Conservation (phyloP, 2,329 filamentous ascomycete species). For the Ceratocystiopsis minuta region DNA sequence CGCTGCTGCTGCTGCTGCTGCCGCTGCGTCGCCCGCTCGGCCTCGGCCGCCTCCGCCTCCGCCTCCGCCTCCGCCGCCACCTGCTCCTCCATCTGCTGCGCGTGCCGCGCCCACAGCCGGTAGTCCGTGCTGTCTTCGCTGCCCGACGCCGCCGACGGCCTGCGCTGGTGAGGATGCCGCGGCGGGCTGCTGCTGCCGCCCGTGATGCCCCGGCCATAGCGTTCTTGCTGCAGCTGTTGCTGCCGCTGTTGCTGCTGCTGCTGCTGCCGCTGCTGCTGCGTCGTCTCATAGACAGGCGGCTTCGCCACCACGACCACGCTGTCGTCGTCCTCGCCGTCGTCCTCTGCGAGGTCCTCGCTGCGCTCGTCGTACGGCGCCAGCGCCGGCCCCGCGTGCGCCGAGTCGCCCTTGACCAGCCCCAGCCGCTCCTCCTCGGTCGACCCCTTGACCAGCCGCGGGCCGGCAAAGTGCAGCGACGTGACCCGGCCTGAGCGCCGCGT, state of each 20-base stretch:
- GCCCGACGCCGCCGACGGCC: too few species aligned
- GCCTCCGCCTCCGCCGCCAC: too few species aligned
- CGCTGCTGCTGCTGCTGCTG: slow-evolving; percentile 8
- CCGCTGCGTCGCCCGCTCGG: slow-evolving; percentile 5
- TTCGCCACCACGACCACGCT: not conserved
- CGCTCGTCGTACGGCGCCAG: slow-evolving; percentile 19
- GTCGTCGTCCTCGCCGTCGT: slow-evolving; percentile 3
- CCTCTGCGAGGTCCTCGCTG: slow-evolving; percentile 17
- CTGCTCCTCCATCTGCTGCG: not conserved
- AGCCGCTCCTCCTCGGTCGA: slow-evolving; percentile 68
- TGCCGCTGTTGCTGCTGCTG: too few species aligned
- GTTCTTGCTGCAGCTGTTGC: too few species aligned
- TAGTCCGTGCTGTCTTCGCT: not conserved
- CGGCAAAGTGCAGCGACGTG: too few species aligned
- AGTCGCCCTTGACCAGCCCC: slow-evolving; percentile 65
- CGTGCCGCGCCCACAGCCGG: not conserved
- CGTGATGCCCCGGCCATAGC: too few species aligned
- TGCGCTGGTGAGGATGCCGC: too few species aligned
- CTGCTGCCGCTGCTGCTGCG: too few species aligned
- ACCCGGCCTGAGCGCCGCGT: too few species aligned
- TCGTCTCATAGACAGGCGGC: too few species aligned
- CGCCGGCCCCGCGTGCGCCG: slow-evolving; percentile 15
- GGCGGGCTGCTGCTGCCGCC: too few species aligned
- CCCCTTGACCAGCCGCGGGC: slow-evolving; percentile 23
- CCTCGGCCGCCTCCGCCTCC: too few species aligned